Evolutionary conservation across 2,329 filamentous ascomycete species (phyloP).

Genomic region (Colletotrichum liriopes): DNA sequence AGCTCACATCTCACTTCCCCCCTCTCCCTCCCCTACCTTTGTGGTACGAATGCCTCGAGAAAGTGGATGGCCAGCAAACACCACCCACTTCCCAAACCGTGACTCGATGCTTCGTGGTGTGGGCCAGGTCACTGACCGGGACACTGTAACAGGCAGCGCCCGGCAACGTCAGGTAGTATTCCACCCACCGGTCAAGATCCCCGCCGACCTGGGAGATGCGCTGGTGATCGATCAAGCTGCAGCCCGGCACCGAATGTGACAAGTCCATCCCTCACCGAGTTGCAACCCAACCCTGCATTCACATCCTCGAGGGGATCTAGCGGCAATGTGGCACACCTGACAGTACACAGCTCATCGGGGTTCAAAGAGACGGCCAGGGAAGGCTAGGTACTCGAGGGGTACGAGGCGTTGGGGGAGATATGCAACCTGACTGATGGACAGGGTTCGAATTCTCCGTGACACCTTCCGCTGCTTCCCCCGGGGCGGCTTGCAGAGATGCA

Average conservation of each 20-base stretch:
- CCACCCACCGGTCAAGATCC: conserved; percentile 37
- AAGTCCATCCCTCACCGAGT: conserved; percentile 29
- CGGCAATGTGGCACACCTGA: not conserved
- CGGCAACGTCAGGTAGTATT: conserved; percentile 28
- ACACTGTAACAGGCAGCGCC: conserved; percentile 30
- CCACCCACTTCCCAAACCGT: conserved; percentile 7
- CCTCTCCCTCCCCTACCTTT: not conserved
- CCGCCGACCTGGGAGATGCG: conserved; percentile 32
- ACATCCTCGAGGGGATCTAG: not conserved
- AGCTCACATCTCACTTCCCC: conserved; percentile 20
- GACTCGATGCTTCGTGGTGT: conserved; percentile 10
- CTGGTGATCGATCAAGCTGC: conserved; percentile 40
- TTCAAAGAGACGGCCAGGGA: not conserved
- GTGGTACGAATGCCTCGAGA: not conserved
- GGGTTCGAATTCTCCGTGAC: conserved; percentile 41
- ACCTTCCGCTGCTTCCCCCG: conserved; percentile 12
- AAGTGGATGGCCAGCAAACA: conserved; percentile 3
- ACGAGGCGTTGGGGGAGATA: not conserved
- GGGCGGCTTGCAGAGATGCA: not conserved
- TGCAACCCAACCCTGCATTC: conserved; percentile 16
- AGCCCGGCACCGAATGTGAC: conserved; percentile 34
- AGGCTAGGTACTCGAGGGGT: not conserved
- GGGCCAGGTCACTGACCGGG: conserved; percentile 35
- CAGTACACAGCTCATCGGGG: not conserved
- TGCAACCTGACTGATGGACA: not conserved